These are phyloP conservation scores for Epichloe sylvatica DNA, from an alignment of 2,329 filamentous ascomycete genomes.

Conservation along the genomic window DNA sequence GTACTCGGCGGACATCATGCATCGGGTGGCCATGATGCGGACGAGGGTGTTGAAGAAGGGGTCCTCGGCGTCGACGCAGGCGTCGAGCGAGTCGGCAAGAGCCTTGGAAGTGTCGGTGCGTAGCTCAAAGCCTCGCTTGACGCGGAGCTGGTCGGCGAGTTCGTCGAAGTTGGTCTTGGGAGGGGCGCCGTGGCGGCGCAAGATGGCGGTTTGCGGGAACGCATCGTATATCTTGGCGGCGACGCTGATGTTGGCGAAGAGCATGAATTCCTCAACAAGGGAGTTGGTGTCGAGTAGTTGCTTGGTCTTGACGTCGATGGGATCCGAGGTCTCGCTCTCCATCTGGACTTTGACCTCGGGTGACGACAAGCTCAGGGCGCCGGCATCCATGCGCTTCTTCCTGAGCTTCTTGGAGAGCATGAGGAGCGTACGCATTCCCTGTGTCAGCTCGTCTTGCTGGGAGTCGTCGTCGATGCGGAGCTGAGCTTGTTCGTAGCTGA, in stretches of 20 bases:
- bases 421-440: constrained; percentile 76
- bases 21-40: constrained; percentile 91
- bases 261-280: constrained; percentile 97
- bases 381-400: constrained; percentile 91
- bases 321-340: constrained; percentile 90
- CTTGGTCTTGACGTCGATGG: constrained; percentile 93
- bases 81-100: constrained; percentile 84
- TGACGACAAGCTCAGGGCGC: constrained; percentile 88
- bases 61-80: constrained; percentile 62
- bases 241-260: constrained; percentile 92
- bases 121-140: constrained; percentile 70
- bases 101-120: constrained; percentile 77
- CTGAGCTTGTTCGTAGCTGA: constrained; percentile 95
- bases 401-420: constrained; percentile 84
- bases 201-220: constrained; percentile 88
- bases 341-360: constrained; percentile 94
- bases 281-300: constrained; percentile 90
- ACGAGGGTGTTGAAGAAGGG: constrained; percentile 98
- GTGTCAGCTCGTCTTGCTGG: constrained; percentile 77
- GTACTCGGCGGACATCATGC: constrained; percentile 99
- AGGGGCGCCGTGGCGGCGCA: constrained; percentile 81
- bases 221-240: constrained; percentile 79
- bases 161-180: constrained; percentile 96
- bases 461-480: constrained; percentile 80
- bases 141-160: constrained; percentile 75